These are phyloP conservation scores for Physaria fendleri DNA, from an alignment of 345 rosid species.

Conservation along the genomic window DNA sequence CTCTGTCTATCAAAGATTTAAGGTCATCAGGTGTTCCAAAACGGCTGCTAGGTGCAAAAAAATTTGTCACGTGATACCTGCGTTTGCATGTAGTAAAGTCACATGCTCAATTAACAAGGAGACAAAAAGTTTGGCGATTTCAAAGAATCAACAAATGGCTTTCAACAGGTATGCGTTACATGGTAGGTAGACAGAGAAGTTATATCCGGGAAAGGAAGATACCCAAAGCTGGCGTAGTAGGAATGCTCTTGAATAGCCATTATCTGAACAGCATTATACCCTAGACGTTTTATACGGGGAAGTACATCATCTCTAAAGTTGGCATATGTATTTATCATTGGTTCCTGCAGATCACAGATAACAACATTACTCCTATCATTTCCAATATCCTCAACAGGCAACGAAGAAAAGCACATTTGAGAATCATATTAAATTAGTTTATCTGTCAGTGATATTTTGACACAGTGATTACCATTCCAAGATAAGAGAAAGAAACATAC, in stretches of 20 bases:
- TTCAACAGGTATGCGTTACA: not conserved
- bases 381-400: slow-evolving; percentile 1
- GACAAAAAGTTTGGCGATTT: not conserved
- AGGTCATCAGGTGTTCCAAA: slow-evolving; percentile 97
- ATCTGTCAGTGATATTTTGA: slow-evolving; percentile 5
- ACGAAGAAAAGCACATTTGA: not conserved
- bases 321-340: slow-evolving; percentile 71
- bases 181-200: not conserved
- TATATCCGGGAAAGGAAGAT: slow-evolving; percentile 21
- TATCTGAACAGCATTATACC: slow-evolving; percentile 94
- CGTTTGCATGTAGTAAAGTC: slow-evolving; percentile 30
- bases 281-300: slow-evolving; percentile 90
- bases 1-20: slow-evolving; percentile 88
- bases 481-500: slow-evolving; percentile 40
- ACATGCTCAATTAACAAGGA: slow-evolving; percentile 10
- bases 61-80: slow-evolving; percentile 96
- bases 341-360: slow-evolving; percentile 55
- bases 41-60: slow-evolving; percentile 95
- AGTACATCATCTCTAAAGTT: slow-evolving; percentile 93
- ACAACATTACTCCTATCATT: not conserved
- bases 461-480: not conserved
- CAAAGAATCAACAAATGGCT: not conserved
- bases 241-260: slow-evolving; percentile 99
- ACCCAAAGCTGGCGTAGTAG: slow-evolving; percentile 98
- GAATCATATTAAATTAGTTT: slow-evolving; percentile 3